A percentile compares a stretch with the other conserved stretches of the same genome.
phyloP scores from a whole-genome alignment of 2,329 filamentous ascomycete genomes.

The Xylariaceae sp. region DNA sequence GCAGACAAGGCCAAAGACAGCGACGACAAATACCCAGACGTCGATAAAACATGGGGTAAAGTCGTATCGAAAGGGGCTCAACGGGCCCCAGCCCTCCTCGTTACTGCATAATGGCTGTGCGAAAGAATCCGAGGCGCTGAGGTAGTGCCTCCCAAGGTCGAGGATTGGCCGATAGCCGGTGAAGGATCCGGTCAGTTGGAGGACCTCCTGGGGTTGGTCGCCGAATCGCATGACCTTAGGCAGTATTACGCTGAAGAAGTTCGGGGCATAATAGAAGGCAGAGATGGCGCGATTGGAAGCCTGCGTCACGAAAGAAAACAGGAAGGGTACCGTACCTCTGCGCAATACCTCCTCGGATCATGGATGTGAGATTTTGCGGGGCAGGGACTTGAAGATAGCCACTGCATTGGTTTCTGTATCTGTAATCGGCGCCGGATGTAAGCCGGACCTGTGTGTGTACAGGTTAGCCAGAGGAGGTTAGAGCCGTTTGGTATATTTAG shows the following conservation, averaged over 20 bases:
- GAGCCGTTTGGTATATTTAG: no score
- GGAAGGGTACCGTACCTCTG: background rate
- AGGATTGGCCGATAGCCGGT: slow-evolving; percentile 51
- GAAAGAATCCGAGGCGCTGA: slow-evolving; percentile 46
- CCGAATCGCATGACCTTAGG: slow-evolving; percentile 39
- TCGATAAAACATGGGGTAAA: slow-evolving; percentile 98
- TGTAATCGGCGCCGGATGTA: no score
- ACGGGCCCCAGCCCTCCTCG: slow-evolving; percentile 88
- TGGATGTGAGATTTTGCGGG: background rate
- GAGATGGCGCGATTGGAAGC: slow-evolving; percentile 30
- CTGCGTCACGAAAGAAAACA: slow-evolving; percentile 25
- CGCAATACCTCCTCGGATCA: background rate
- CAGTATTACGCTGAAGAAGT: slow-evolving; percentile 21
- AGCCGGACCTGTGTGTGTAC: no score
- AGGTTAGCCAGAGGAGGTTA: no score
- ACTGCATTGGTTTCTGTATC: no score
- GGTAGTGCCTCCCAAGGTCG: slow-evolving; percentile 56
- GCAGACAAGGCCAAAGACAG: slow-evolving; percentile 71
- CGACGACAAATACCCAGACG: slow-evolving; percentile 75
- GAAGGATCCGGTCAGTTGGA: slow-evolving; percentile 57
- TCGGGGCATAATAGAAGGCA: slow-evolving; percentile 30
- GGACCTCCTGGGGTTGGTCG: slow-evolving; percentile 43
- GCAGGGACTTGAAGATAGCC: background rate
- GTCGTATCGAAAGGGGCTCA: slow-evolving; percentile 84
- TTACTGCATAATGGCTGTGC: slow-evolving; percentile 80